A percentile compares a stretch with the other conserved stretches of the same genome.
Evolutionary conservation across 2,329 filamentous ascomycete genomes (phyloP).

Genomic region (Aspergillus sp.): DNA sequence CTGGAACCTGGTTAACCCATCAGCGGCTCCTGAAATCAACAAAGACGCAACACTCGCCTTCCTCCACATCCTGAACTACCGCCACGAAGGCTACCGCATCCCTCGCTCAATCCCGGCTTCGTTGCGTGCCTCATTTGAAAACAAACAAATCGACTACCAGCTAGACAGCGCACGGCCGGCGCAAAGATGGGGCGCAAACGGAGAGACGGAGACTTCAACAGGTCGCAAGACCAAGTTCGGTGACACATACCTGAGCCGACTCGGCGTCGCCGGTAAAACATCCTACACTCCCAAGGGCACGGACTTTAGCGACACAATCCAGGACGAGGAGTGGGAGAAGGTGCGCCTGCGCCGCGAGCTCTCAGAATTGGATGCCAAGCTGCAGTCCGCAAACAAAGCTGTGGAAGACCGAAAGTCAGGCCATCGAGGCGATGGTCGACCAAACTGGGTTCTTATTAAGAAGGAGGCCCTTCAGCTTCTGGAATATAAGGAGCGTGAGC

Average conservation of each 20-base stretch:
- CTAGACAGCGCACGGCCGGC: conserved; percentile 71
- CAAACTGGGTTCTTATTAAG: conserved; percentile 88
- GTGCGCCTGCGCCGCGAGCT: conserved; percentile 92
- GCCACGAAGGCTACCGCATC: conserved; percentile 92
- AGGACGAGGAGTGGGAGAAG: conserved; percentile 94
- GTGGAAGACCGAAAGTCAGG: conserved; percentile 61
- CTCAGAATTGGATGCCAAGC: conserved; percentile 82
- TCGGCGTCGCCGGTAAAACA: conserved; percentile 74
- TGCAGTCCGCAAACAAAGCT: conserved; percentile 75
- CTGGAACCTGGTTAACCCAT: conserved; percentile 97
- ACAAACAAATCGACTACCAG: conserved; percentile 95
- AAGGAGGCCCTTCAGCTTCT: conserved; percentile 89
- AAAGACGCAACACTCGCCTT: conserved; percentile 95
- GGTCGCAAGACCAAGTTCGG: conserved; percentile 97
- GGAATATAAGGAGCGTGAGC: conserved; percentile 85
- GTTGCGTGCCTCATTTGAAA: conserved; percentile 88
- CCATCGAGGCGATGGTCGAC: conserved; percentile 64
- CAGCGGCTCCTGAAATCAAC: conserved; percentile 76
- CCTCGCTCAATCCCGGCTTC: conserved; percentile 87
- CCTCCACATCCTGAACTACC: conserved; percentile 92
- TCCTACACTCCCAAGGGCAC: conserved; percentile 81
- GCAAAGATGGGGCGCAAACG: conserved; percentile 75
- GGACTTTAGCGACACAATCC: conserved; percentile 81
- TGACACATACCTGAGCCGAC: conserved; percentile 88
- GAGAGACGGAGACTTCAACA: conserved; percentile 76